Evolutionary conservation across 1,284 basidiomycete species (phyloP).

Genomic region (Trichosporon sp.): DNA sequence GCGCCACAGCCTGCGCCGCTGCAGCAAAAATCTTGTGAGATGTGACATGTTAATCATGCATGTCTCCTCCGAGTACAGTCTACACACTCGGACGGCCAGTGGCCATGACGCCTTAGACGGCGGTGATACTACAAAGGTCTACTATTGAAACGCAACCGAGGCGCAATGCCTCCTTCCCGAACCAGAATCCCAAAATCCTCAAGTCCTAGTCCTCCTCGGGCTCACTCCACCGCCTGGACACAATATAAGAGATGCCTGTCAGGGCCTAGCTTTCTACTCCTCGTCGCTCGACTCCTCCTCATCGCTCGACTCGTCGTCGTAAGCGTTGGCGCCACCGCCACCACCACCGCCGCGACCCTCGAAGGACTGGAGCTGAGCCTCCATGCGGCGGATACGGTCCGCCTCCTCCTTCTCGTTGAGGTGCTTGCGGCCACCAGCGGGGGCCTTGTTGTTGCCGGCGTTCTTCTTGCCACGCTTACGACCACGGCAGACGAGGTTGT

Average conservation of each 20-base stretch:
- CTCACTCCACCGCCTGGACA: neutral
- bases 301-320: slow-evolving; percentile 45
- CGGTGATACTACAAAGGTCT: slow-evolving; percentile 19
- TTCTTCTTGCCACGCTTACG: slow-evolving; percentile 41
- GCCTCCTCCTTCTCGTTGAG: slow-evolving; percentile 58
- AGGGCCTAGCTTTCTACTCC: slow-evolving; percentile 34
- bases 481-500: slow-evolving; percentile 82
- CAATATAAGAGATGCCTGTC: neutral
- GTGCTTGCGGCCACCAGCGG: slow-evolving; percentile 73
- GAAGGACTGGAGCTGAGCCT: slow-evolving; percentile 61
- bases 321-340: slow-evolving; percentile 36
- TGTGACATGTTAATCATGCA: slow-evolving; percentile 13
- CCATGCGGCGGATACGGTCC: slow-evolving; percentile 81
- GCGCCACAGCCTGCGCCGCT: too few relatives aligned
- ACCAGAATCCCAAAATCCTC: slow-evolving; percentile 17
- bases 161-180: neutral
- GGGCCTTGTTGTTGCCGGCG: slow-evolving; percentile 30
- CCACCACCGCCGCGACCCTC: slow-evolving; percentile 33
- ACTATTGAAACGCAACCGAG: slow-evolving; percentile 11
- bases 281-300: slow-evolving; percentile 53
- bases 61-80: slow-evolving; percentile 15
- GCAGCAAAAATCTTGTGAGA: too few relatives aligned
- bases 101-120: slow-evolving; percentile 14
- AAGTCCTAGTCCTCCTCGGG: neutral
- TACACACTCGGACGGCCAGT: slow-evolving; percentile 18